phyloP scores from a whole-genome alignment of 129 eudicot genomes.

The Chrysanthemum makinoi region DNA sequence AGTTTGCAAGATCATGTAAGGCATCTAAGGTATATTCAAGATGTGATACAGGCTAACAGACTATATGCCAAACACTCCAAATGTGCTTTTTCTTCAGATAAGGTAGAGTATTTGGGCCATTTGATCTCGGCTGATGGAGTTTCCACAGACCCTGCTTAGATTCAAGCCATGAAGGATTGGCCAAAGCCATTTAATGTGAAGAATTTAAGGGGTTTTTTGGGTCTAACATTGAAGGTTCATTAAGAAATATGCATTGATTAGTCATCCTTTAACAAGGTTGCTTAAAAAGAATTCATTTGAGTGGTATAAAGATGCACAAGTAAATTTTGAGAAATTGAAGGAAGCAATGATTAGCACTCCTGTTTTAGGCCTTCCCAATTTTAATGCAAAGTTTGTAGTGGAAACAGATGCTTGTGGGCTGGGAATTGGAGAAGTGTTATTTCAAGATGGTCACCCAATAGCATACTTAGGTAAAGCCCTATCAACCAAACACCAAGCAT shows the following conservation, averaged over 20 bases:
- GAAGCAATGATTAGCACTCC: background rate
- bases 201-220: no score
- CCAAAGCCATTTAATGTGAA: background rate
- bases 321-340: background rate
- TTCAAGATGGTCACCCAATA: background rate
- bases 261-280: background rate
- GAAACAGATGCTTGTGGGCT: background rate
- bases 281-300: background rate
- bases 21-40: no score
- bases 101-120: background rate
- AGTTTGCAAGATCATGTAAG: no score
- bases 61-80: no score
- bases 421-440: background rate
- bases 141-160: background rate
- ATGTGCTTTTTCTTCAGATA: no score
- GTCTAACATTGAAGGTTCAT: conserved; percentile 9
- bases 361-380: background rate
- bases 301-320: background rate
- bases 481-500: background rate
- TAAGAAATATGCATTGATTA: background rate
- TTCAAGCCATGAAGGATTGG: background rate
- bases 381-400: background rate
- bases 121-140: no score
- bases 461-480: background rate
- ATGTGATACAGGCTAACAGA: no score